phyloP scores from a whole-genome alignment of 768 basidiomycete species.

The Auricularia cornea region DNA sequence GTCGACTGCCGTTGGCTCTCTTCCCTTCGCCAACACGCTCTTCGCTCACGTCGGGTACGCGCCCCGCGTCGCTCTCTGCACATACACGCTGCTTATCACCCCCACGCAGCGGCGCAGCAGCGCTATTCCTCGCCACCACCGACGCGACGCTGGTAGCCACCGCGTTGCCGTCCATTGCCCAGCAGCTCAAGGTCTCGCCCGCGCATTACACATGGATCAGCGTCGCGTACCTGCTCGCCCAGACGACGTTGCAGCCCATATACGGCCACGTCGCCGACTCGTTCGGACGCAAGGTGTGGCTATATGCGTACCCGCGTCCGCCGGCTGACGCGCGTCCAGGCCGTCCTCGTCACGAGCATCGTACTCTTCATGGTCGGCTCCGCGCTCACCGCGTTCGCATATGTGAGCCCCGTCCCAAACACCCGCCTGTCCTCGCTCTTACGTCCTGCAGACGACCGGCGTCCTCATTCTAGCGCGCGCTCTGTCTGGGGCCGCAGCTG shows the following conservation, averaged over 20 bases:
- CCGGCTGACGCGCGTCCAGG: constrained; percentile 29
- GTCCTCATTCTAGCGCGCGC: constrained; percentile 63
- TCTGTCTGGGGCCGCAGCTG: constrained; percentile 72
- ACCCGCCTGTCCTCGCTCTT: not conserved
- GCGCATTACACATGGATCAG: constrained; percentile 81
- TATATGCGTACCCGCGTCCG: not conserved
- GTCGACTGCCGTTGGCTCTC: not conserved
- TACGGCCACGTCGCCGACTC: constrained; percentile 77
- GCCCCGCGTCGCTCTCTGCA: constrained; percentile 6
- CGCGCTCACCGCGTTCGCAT: constrained; percentile 66
- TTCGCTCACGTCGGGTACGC: constrained; percentile 61
- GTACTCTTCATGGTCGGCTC: constrained; percentile 68
- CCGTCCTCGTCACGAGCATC: constrained; percentile 65
- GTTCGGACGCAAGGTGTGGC: constrained; percentile 61
- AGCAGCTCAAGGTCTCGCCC: constrained; percentile 56
- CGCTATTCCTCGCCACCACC: constrained; percentile 79
- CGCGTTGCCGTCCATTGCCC: constrained; percentile 70
- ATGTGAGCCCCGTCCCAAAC: constrained; percentile 32
- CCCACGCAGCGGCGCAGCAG: constrained; percentile 57
- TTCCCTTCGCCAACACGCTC: constrained; percentile 28
- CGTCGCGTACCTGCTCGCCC: constrained; percentile 77
- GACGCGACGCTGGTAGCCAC: constrained; percentile 83
- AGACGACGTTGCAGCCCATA: constrained; percentile 77
- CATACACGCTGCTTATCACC: not conserved
- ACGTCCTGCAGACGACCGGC: constrained; percentile 27